These are phyloP conservation scores for Gaillardinia entomophila DNA, from an alignment of 805 yeast species.

Conservation along the genomic window DNA sequence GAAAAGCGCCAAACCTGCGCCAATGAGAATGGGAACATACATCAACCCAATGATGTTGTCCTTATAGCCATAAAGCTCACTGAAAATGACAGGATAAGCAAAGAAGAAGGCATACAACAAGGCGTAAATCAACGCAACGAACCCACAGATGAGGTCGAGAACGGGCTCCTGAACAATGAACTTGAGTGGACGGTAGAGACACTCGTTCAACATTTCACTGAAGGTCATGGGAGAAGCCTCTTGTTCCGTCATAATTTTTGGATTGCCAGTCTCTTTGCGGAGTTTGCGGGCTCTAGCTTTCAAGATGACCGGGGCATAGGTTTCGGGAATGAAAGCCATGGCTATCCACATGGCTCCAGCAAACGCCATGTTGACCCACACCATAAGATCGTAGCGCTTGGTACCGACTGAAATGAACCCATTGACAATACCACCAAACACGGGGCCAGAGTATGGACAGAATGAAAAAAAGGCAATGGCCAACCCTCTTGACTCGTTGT, in stretches of 20 bases:
- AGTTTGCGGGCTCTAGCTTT: slow-evolving; percentile 58
- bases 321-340: slow-evolving; percentile 72
- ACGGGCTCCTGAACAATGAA: slow-evolving; percentile 81
- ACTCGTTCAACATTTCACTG: slow-evolving; percentile 63
- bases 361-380: slow-evolving; percentile 92
- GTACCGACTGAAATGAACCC: slow-evolving; percentile 78
- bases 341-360: slow-evolving; percentile 78
- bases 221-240: slow-evolving; percentile 75
- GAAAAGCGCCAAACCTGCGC: slow-evolving; percentile 66
- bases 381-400: slow-evolving; percentile 61
- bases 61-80: slow-evolving; percentile 66
- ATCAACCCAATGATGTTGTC: slow-evolving; percentile 80
- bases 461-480: slow-evolving; percentile 90
- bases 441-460: slow-evolving; percentile 92
- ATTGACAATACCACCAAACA: slow-evolving; percentile 79
- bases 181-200: slow-evolving; percentile 74
- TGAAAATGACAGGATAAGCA: slow-evolving; percentile 89
- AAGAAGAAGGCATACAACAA: slow-evolving; percentile 88
- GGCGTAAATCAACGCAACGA: slow-evolving; percentile 87
- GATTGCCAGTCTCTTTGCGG: slow-evolving; percentile 77
- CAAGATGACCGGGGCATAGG: slow-evolving; percentile 78
- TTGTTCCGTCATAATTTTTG: slow-evolving; percentile 85
- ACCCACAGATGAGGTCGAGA: slow-evolving; percentile 73
- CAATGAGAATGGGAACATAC: slow-evolving; percentile 86
- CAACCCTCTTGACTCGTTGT: slow-evolving; percentile 73